phyloP scores from a whole-genome alignment of 1,284 basidiomycete species.

The Sphagnurus paluster region DNA sequence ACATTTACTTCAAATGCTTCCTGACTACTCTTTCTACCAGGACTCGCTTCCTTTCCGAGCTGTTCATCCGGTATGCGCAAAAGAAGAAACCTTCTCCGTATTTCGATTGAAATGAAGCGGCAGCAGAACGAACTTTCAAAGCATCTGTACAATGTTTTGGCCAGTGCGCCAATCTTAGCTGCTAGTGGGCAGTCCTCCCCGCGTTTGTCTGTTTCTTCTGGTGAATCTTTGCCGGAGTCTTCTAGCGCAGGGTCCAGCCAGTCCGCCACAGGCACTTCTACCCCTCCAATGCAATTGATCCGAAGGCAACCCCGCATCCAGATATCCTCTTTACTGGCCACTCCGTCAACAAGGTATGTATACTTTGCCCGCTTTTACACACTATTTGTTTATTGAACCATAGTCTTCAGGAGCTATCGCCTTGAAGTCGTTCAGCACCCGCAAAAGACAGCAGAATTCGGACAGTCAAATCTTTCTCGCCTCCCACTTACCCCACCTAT shows the following conservation, averaged over 20 bases:
- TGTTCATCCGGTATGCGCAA: constrained; percentile 25
- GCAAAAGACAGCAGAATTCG: constrained; percentile 76
- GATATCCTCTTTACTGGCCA: constrained; percentile 53
- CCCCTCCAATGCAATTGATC: constrained; percentile 33
- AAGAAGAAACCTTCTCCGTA: constrained; percentile 20
- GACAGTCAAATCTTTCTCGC: constrained; percentile 70
- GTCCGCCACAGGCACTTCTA: constrained; percentile 33
- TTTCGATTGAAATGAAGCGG: constrained; percentile 19
- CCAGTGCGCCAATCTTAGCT: background rate
- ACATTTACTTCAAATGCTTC: constrained; percentile 10
- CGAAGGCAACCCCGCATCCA: constrained; percentile 49
- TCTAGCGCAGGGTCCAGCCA: constrained; percentile 42
- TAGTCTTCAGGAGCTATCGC: constrained; percentile 59
- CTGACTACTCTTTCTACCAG: constrained; percentile 16
- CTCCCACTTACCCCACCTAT: constrained; percentile 80
- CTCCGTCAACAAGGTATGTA: constrained; percentile 49
- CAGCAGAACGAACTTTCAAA: constrained; percentile 5
- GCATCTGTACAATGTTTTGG: background rate
- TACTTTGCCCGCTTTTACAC: background rate
- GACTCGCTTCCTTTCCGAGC: constrained; percentile 19
- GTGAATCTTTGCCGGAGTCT: constrained; percentile 29
- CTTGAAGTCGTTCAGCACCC: constrained; percentile 83
- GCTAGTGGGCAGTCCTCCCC: constrained; percentile 41
- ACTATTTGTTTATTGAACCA: constrained; percentile 4
- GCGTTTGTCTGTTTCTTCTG: constrained; percentile 37